Percentiles rank a stretch among this genome's conserved stretches.
phyloP scores from a whole-genome alignment of 345 rosid genomes.

The Eucalyptus sp. region DNA sequence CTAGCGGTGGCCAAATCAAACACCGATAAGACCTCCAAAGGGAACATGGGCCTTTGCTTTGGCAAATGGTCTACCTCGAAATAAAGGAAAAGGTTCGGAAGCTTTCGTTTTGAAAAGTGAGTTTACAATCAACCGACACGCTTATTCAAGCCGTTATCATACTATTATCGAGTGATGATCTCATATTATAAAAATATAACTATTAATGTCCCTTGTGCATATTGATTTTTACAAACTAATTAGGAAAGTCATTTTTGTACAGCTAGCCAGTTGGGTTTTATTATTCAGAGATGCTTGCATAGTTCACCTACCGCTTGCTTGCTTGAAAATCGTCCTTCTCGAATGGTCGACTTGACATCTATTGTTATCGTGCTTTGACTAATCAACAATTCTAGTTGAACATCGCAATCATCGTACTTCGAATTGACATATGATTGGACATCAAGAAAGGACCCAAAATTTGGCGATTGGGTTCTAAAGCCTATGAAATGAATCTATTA shows the following conservation, averaged over 20 bases:
- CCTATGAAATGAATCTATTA: neutral
- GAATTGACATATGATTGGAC: neutral
- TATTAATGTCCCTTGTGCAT: neutral
- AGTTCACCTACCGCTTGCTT: neutral
- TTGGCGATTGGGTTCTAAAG: neutral
- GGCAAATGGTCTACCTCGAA: rapidly evolving
- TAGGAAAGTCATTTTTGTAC: neutral
- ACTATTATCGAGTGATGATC: neutral
- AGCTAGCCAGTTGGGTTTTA: neutral
- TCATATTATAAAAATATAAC: neutral
- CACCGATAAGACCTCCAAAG: rapidly evolving
- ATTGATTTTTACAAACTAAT: neutral
- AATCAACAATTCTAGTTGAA: neutral
- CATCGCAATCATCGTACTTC: neutral
- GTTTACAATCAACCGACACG: rapidly evolving
- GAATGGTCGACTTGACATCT: neutral
- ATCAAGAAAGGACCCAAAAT: neutral
- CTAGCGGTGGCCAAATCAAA: neutral
- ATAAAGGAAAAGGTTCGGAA: no score
- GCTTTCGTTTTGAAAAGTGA: rapidly evolving
- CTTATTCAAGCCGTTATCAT: rapidly evolving
- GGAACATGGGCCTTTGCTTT: neutral
- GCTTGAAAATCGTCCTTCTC: neutral
- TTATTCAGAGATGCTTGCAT: neutral
- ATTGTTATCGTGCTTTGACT: neutral